Percentiles rank a stretch among this genome's conserved stretches.
These are phyloP conservation scores for Torrubiella hemipterigena DNA, from an alignment of 2,329 filamentous ascomycete genomes.

Conservation along the genomic window DNA sequence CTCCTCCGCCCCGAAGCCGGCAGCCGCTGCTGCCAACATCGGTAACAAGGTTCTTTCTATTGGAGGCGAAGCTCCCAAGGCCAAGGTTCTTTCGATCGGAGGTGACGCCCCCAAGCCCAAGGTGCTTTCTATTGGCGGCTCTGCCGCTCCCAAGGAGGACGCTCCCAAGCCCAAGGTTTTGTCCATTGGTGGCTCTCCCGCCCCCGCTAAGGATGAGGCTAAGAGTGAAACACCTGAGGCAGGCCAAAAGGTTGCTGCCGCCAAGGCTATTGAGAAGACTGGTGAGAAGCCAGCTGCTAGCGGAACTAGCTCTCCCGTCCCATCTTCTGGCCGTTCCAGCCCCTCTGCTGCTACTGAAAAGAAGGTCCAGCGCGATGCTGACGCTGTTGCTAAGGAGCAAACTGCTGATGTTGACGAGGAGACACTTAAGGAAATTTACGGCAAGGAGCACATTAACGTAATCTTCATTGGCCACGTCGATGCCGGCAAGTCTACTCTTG, in stretches of 20 bases:
- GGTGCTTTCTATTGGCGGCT: conserved; percentile 30
- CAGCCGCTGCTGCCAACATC: conserved; percentile 28
- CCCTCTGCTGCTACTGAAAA: conserved; percentile 48
- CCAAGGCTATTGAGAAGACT: conserved; percentile 86
- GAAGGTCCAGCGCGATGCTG: conserved; percentile 51
- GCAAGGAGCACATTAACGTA: conserved; percentile 86
- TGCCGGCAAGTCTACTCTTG: conserved; percentile 92
- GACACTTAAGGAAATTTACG: conserved; percentile 88
- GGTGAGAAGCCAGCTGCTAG: conserved; percentile 38
- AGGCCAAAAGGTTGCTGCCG: conserved; percentile 72
- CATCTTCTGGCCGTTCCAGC: conserved; percentile 75
- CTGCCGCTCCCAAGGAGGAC: conserved; percentile 40
- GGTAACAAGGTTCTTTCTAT: conserved; percentile 54
- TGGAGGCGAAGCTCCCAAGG: conserved; percentile 40
- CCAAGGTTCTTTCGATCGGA: conserved; percentile 72
- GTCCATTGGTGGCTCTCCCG: conserved; percentile 24
- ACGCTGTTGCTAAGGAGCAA: conserved; percentile 76
- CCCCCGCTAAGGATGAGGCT: conserved; percentile 26
- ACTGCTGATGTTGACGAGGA: conserved; percentile 57
- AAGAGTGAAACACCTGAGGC: conserved; percentile 45
- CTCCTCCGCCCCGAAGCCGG: conserved; percentile 28
- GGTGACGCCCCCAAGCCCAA: conserved; percentile 40
- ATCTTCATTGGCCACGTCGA: conserved; percentile 98
- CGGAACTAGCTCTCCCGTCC: conserved; percentile 69
- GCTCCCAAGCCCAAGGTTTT: conserved; percentile 39